These are phyloP conservation scores for Alternaria panax DNA, from an alignment of 2,329 filamentous ascomycete genomes.

Conservation along the genomic window DNA sequence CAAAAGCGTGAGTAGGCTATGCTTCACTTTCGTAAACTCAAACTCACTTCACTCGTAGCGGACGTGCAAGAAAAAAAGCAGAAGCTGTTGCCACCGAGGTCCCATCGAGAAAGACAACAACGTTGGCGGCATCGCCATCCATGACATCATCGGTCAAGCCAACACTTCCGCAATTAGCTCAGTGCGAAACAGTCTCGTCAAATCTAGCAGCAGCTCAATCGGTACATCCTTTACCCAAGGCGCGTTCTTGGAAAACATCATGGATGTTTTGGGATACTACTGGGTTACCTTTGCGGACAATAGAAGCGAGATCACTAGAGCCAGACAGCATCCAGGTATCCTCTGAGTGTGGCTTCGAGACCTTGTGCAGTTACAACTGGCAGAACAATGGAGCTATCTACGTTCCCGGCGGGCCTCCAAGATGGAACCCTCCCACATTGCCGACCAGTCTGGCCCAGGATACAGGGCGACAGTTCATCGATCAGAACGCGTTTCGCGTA, in stretches of 20 bases:
- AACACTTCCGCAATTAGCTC: neutral
- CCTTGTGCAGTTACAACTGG: constrained; percentile 35
- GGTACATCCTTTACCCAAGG: neutral
- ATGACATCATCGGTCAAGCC: neutral
- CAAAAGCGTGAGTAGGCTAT: neutral
- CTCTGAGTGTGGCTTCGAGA: constrained; percentile 20
- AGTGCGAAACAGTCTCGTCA: neutral
- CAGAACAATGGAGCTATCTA: constrained; percentile 19
- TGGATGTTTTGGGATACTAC: constrained; percentile 24
- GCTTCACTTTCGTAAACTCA: neutral
- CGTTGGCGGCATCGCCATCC: neutral
- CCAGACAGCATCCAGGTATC: constrained; percentile 13
- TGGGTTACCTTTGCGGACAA: constrained; percentile 10
- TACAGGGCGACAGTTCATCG: constrained; percentile 23
- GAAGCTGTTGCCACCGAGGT: neutral
- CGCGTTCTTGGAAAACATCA: constrained; percentile 13
- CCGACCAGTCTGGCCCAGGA: constrained; percentile 20
- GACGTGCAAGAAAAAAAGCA: neutral
- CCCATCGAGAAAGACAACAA: neutral
- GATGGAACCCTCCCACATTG: constrained; percentile 22
- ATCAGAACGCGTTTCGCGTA: constrained; percentile 39
- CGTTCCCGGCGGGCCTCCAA: constrained; percentile 29
- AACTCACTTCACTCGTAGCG: neutral
- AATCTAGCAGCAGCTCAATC: neutral
- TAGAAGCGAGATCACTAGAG: constrained; percentile 14